Evolutionary conservation across 192 early-diverging fungal species (phyloP).

Genomic region (Funneliformis geosporum): DNA sequence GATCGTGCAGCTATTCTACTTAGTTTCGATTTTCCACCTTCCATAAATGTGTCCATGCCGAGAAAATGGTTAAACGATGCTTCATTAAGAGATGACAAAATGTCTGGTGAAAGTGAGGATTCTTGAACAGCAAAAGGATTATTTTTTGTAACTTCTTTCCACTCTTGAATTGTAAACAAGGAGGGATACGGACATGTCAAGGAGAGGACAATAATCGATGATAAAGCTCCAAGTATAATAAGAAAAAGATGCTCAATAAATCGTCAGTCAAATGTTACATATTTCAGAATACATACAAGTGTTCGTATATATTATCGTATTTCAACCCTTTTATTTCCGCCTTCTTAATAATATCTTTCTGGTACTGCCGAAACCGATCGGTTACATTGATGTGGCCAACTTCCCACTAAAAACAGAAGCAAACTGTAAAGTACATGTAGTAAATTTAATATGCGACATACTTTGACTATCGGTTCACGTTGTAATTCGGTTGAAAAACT

Average conservation of each 20-base stretch:
- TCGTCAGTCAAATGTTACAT: constrained; percentile 21
- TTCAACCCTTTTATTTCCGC: constrained; percentile 25
- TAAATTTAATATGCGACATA: constrained; percentile 31
- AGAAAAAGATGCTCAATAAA: neutral
- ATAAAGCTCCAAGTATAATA: constrained; percentile 34
- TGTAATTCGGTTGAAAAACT: constrained; percentile 14
- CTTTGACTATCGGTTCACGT: constrained; percentile 23
- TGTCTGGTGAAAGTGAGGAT: constrained; percentile 16
- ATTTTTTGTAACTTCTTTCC: constrained; percentile 21
- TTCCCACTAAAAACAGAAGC: constrained; percentile 33
- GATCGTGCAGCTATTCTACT: constrained; percentile 24
- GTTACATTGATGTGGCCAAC: constrained; percentile 31
- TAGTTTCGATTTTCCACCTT: constrained; percentile 20
- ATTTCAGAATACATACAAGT: constrained; percentile 29
- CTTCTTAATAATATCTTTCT: constrained; percentile 23
- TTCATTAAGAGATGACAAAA: constrained; percentile 18
- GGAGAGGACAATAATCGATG: constrained; percentile 29
- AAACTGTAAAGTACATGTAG: constrained; percentile 20
- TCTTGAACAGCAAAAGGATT: constrained; percentile 20
- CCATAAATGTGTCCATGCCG: constrained; percentile 7
- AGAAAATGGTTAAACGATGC: constrained; percentile 17
- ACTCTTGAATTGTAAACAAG: constrained; percentile 30
- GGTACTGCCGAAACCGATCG: constrained; percentile 16
- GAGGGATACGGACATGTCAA: neutral
- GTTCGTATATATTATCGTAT: constrained; percentile 33